Evolutionary conservation across 2,329 filamentous ascomycete species (phyloP).

Genomic region (Lasiodiplodia citricola): DNA sequence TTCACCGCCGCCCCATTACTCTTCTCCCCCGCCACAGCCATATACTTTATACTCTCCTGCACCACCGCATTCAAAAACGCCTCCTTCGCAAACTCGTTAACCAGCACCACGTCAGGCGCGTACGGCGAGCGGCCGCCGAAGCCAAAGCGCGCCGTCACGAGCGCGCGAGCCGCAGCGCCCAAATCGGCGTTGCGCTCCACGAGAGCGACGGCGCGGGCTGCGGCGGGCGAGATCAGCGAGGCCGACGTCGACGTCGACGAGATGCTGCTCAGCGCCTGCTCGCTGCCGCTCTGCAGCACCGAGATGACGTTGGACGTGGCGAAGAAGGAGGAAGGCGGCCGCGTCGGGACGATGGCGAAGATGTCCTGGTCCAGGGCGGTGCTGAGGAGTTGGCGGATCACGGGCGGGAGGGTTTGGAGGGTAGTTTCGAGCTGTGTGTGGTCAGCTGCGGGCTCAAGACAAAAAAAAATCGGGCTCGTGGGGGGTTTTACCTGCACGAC

Average conservation of each 20-base stretch:
- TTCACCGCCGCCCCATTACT: slow-evolving; percentile 1
- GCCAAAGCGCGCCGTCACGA: slow-evolving; percentile 60
- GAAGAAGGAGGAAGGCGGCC: slow-evolving; percentile 34
- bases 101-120: slow-evolving; percentile 65
- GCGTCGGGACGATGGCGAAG: slow-evolving; percentile 50
- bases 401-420: slow-evolving; percentile 41
- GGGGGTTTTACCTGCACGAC: slow-evolving; percentile 51
- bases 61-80: slow-evolving; percentile 44
- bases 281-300: slow-evolving; percentile 41
- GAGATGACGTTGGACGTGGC: slow-evolving; percentile 36
- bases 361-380: slow-evolving; percentile 55
- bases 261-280: not conserved
- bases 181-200: slow-evolving; percentile 67
- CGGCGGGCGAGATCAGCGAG: slow-evolving; percentile 43
- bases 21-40: slow-evolving; percentile 27
- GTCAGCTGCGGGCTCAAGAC: not conserved
- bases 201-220: slow-evolving; percentile 56
- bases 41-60: slow-evolving; percentile 40
- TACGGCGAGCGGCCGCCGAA: slow-evolving; percentile 65
- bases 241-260: slow-evolving; percentile 30
- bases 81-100: slow-evolving; percentile 67
- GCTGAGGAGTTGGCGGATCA: slow-evolving; percentile 47
- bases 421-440: slow-evolving; percentile 47
- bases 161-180: slow-evolving; percentile 56
- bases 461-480: not conserved